These are phyloP conservation scores for Pseudonitzschia delicatissima DNA, from an alignment of 108 stramenopile species.

Conservation along the genomic window DNA sequence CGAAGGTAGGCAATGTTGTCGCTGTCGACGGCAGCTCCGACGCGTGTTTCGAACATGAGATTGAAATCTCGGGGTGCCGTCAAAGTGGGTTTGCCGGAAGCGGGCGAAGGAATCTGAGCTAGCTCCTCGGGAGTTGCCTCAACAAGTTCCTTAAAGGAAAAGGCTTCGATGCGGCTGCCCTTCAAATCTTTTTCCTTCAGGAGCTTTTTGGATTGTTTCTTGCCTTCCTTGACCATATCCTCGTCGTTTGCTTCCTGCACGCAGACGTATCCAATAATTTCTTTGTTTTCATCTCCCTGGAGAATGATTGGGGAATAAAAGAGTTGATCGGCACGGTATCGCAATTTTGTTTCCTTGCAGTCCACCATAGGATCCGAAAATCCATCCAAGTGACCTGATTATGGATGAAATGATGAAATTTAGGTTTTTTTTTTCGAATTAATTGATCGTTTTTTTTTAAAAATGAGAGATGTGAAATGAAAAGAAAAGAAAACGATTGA, in stretches of 20 bases:
- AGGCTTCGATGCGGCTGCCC: slow-evolving; percentile 37
- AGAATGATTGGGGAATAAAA: slow-evolving; percentile 69
- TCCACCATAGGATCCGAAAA: slow-evolving; percentile 98
- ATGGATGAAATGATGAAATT: neutral
- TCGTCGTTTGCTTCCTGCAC: slow-evolving; percentile 85
- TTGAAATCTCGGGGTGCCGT: slow-evolving; percentile 96
- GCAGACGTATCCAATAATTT: slow-evolving; percentile 77
- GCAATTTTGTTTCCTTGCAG: slow-evolving; percentile 90
- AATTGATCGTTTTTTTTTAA: neutral
- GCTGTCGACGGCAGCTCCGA: slow-evolving; percentile 87
- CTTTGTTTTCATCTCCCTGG: slow-evolving; percentile 33
- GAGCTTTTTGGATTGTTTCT: slow-evolving; percentile 61
- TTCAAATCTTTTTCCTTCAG: slow-evolving; percentile 52
- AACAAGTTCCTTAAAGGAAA: slow-evolving; percentile 75
- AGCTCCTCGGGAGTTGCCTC: slow-evolving; percentile 80
- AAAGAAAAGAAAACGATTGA: neutral
- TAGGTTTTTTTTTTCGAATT: neutral
- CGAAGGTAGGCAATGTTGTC: slow-evolving; percentile 87
- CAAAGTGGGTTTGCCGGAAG: slow-evolving; percentile 82
- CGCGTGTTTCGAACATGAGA: slow-evolving; percentile 95
- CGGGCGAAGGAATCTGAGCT: slow-evolving; percentile 86
- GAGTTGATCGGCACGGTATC: slow-evolving; percentile 96
- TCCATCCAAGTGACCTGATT: slow-evolving; percentile 91
- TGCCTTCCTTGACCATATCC: slow-evolving; percentile 83
- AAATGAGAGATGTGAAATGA: neutral